phyloP scores from a whole-genome alignment of 441 rosid species.

The Eruca vesicaria region DNA sequence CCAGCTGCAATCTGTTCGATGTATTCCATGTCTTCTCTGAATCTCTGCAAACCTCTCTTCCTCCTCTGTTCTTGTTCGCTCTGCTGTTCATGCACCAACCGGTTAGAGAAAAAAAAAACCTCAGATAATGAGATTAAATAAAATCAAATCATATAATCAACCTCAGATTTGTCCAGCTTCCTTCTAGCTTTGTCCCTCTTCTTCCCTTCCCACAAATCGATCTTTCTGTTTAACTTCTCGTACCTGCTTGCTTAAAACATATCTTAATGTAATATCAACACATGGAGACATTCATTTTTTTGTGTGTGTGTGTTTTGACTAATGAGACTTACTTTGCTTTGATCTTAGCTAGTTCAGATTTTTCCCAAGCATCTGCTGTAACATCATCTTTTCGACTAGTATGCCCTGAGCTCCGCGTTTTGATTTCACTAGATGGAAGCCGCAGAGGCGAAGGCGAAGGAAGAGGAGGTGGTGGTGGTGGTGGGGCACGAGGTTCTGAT shows the following conservation, averaged over 20 bases:
- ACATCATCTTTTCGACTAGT: slow-evolving; percentile 32
- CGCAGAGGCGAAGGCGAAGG: slow-evolving; percentile 28
- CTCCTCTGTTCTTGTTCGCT: slow-evolving; percentile 46
- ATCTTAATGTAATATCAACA: slow-evolving; percentile 12
- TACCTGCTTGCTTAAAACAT: slow-evolving; percentile 45
- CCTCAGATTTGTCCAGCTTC: slow-evolving; percentile 62
- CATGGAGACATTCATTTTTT: background rate
- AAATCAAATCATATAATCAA: slow-evolving; percentile 27
- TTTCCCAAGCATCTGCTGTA: slow-evolving; percentile 72
- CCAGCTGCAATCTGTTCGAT: slow-evolving; percentile 56
- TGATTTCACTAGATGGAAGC: slow-evolving; percentile 24
- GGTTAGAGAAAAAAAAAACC: background rate
- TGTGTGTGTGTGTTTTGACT: slow-evolving; percentile 1
- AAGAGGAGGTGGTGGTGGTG: slow-evolving; percentile 14
- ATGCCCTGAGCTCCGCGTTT: slow-evolving; percentile 5
- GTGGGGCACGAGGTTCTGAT: slow-evolving; percentile 32
- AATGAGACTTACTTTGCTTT: slow-evolving; percentile 46
- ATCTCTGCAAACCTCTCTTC: slow-evolving; percentile 47
- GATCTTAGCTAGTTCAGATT: slow-evolving; percentile 53
- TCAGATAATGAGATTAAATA: background rate
- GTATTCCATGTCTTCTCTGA: slow-evolving; percentile 44
- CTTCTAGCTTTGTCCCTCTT: slow-evolving; percentile 60
- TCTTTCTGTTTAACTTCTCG: slow-evolving; percentile 46
- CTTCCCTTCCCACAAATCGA: slow-evolving; percentile 59
- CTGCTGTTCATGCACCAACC: slow-evolving; percentile 42